A percentile compares a stretch with the other conserved stretches of the same genome.
These are phyloP conservation scores for Hermanozyma aechmeae DNA, from an alignment of 805 yeast genomes.

Conservation along the genomic window DNA sequence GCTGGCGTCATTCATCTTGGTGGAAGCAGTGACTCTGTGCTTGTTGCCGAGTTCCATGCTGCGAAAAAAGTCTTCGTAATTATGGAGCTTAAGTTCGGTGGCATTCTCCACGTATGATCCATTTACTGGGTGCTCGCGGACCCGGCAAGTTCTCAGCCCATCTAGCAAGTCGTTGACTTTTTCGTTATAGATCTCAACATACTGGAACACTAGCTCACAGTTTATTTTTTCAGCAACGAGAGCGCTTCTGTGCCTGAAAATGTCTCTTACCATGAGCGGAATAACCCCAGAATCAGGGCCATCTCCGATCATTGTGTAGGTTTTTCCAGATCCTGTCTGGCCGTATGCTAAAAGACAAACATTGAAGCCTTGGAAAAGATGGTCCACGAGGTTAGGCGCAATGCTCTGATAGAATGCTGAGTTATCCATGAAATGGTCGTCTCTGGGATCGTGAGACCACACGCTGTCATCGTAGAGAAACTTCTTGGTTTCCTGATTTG, in stretches of 20 bases:
- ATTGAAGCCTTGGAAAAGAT: conserved; percentile 48
- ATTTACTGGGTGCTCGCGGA: conserved; percentile 56
- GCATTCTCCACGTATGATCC: conserved; percentile 71
- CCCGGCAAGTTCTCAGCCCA: conserved; percentile 25
- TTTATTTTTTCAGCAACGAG: conserved; percentile 28
- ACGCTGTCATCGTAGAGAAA: conserved; percentile 47
- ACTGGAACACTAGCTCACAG: conserved; percentile 42
- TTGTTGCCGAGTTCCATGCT: conserved; percentile 43
- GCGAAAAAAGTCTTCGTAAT: conserved; percentile 39
- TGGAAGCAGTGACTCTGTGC: conserved; percentile 60
- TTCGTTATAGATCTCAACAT: conserved; percentile 72
- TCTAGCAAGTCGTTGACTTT: conserved; percentile 57
- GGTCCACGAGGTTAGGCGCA: conserved; percentile 94
- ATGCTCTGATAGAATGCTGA: too few species aligned
- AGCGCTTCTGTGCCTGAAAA: conserved; percentile 35
- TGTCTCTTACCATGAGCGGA: conserved; percentile 39
- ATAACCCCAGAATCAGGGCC: conserved; percentile 26
- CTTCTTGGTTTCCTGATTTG: conserved; percentile 18
- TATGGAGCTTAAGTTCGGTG: conserved; percentile 40
- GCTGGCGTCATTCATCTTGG: conserved; percentile 62
- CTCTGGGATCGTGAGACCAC: conserved; percentile 32
- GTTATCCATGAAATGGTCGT: conserved; percentile 63
- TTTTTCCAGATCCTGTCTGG: conserved; percentile 35
- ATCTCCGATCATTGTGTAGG: conserved; percentile 34
- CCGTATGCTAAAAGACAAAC: conserved; percentile 36